Percentiles rank a stretch among this genome's conserved stretches.
Evolutionary conservation across 805 yeast genomes (phyloP).

Genomic region (Cyberlindnera euphorbiae): DNA sequence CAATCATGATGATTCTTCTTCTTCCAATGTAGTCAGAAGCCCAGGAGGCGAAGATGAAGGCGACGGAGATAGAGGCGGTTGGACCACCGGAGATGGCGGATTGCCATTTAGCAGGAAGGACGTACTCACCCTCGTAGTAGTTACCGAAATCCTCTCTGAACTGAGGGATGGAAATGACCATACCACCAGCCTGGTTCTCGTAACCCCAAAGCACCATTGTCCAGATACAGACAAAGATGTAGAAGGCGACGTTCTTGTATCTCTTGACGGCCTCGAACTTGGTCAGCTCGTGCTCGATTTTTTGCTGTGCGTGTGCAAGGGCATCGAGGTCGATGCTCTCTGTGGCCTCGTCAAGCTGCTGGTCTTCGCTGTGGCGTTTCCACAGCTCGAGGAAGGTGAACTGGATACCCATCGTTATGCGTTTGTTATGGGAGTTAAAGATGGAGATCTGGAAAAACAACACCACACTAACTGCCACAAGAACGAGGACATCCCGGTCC

Average conservation of each 20-base stretch:
- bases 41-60: slow-evolving; percentile 19
- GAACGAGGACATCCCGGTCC: no score
- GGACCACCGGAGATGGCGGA: slow-evolving; percentile 32
- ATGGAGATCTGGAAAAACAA: no score
- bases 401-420: slow-evolving; percentile 9
- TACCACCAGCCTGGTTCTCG: slow-evolving; percentile 35
- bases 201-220: slow-evolving; percentile 39
- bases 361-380: slow-evolving; percentile 1
- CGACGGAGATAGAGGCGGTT: slow-evolving; percentile 28
- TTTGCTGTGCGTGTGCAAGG: slow-evolving; percentile 13
- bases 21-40: slow-evolving; percentile 33
- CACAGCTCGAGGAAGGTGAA: slow-evolving; percentile 6
- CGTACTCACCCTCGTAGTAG: slow-evolving; percentile 27
- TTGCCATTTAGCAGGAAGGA: slow-evolving; percentile 39
- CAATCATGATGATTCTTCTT: slow-evolving; percentile 27
- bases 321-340: slow-evolving; percentile 5
- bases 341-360: slow-evolving; percentile 1
- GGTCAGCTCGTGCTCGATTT: slow-evolving; percentile 9
- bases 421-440: no score
- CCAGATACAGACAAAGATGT: slow-evolving; percentile 35
- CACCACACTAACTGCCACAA: no score
- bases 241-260: slow-evolving; percentile 35
- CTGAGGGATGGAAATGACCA: slow-evolving; percentile 31
- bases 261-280: slow-evolving; percentile 30
- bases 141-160: slow-evolving; percentile 32